Conservation (phyloP, 2,329 filamentous ascomycete species). For the Monosporascus sp. region DNA sequence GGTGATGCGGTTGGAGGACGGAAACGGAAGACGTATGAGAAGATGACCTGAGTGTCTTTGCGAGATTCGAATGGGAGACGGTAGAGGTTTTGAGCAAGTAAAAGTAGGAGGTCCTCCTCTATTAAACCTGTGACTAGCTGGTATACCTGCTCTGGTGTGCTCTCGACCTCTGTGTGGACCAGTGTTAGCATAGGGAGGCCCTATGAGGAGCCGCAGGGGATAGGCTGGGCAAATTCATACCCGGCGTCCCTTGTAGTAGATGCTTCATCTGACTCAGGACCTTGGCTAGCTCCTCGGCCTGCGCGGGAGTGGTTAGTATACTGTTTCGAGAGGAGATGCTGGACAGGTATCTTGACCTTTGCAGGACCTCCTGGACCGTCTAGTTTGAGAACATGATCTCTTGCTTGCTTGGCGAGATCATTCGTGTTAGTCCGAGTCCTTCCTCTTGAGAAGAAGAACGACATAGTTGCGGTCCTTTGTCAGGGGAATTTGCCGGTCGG, state of each 20-base stretch:
- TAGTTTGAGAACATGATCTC: constrained; percentile 47
- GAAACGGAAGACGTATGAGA: constrained; percentile 91
- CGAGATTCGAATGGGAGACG: constrained; percentile 90
- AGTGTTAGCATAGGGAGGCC: constrained; percentile 10
- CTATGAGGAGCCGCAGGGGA: neutral
- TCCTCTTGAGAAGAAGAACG: constrained; percentile 51
- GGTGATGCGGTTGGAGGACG: constrained; percentile 63
- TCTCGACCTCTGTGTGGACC: constrained; percentile 64
- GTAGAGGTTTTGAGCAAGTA: constrained; percentile 76
- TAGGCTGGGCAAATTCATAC: constrained; percentile 39
- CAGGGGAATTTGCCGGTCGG: neutral
- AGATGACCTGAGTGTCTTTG: constrained; percentile 92
- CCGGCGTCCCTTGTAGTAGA: constrained; percentile 86
- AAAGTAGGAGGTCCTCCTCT: constrained; percentile 81
- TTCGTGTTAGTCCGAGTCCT: constrained; percentile 44
- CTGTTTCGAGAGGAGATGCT: constrained; percentile 2
- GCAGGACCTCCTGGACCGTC: constrained; percentile 41
- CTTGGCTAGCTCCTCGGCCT: constrained; percentile 85
- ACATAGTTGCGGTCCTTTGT: constrained; percentile 32
- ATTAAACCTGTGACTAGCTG: constrained; percentile 80
- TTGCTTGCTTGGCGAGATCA: constrained; percentile 51
- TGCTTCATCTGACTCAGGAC: constrained; percentile 88
- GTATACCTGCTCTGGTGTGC: constrained; percentile 80
- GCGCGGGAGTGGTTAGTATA: constrained; percentile 20
- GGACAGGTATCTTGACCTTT: constrained; percentile 33